Evolutionary conservation across 495 filamentous ascomycete genomes (phyloP), one percentile per base, ranked within the genome.

Genomic region (Haplographium delicatum): DNA sequence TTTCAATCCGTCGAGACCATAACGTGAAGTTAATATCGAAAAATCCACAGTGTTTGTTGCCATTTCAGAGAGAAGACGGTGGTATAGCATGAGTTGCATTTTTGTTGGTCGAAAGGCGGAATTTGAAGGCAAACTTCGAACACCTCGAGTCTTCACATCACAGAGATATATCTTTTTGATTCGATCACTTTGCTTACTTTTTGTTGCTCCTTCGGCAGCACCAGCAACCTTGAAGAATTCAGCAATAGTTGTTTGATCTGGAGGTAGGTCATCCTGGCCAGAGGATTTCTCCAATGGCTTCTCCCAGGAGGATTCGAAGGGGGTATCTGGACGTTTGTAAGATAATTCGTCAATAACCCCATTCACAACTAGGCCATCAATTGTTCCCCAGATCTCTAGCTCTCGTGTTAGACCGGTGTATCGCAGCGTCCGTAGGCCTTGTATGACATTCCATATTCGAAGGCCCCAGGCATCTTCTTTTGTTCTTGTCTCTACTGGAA

Each of bases 61-160:
- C 53, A 97, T 74, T 3, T 80, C 70, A 31, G 82, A 81, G 24
- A 98, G 75, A 43, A 97, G 81, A n/a, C 82, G 83, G 57, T 89
- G 89, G 61, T 98, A 98, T 1, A 96, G 69, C 68, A 94, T 90
- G 6, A 98, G 72, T 65, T 98, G 93, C 44, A 96, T 82, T 44
- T 81, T 72, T 0, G 93, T 88, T 0, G 83, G 86, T 9, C 85
- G 82, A 16, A 89, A 79, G n/a, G 83, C 78, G 1, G 81, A 69
- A 23, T 77, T 81, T 18, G 74, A 71, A 0, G 91, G 91, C 1
- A 88, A 52, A 10, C 74, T 74, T 10, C 72, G 70, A 33, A 71
- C 76, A 6, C 64, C 74, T 38, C 90, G 79, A 0, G 94, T 97
- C 64, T 98, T 98, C 45, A 93, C 80, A 58, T 98, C 93, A 5